Evolutionary conservation across 495 filamentous ascomycete genomes (phyloP).

Genomic region (Parmelia sp.): DNA sequence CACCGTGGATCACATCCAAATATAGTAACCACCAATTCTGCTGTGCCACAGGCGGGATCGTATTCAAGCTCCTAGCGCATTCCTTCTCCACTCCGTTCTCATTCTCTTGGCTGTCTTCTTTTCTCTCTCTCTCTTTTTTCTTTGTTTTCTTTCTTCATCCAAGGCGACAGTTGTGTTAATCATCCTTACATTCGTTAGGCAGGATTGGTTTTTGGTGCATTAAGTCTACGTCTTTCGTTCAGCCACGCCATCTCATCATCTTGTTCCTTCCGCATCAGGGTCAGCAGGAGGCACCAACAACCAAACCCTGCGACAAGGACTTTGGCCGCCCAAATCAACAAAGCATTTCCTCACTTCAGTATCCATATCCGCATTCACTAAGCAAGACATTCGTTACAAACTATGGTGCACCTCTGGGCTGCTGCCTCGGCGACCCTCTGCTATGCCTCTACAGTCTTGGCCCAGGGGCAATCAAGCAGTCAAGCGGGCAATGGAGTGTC

Average conservation of each 20-base stretch:
- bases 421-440: slow-evolving; percentile 31
- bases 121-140: background rate
- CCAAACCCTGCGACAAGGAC: slow-evolving; percentile 1
- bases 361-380: slow-evolving; percentile 2
- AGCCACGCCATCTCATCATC: background rate
- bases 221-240: slow-evolving; percentile 10
- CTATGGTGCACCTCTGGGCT: slow-evolving; percentile 21
- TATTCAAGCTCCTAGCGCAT: slow-evolving; percentile 15
- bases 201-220: background rate
- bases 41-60: slow-evolving; percentile 9
- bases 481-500: slow-evolving; percentile 27
- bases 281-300: slow-evolving; percentile 17
- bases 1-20: background rate
- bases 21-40: slow-evolving; percentile 1
- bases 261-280: slow-evolving; percentile 15
- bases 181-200: slow-evolving; percentile 13
- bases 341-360: slow-evolving; percentile 1
- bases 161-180: slow-evolving; percentile 17
- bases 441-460: slow-evolving; percentile 33
- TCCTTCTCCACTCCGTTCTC: background rate
- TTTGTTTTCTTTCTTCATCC: slow-evolving; percentile 4
- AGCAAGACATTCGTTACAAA: slow-evolving; percentile 7
- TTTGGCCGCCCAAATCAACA: background rate
- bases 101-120: slow-evolving; percentile 1
- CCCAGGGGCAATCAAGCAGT: slow-evolving; percentile 22